Evolutionary conservation across 2,329 filamentous ascomycete genomes (phyloP).

Genomic region (Aspergillus arachidicola): DNA sequence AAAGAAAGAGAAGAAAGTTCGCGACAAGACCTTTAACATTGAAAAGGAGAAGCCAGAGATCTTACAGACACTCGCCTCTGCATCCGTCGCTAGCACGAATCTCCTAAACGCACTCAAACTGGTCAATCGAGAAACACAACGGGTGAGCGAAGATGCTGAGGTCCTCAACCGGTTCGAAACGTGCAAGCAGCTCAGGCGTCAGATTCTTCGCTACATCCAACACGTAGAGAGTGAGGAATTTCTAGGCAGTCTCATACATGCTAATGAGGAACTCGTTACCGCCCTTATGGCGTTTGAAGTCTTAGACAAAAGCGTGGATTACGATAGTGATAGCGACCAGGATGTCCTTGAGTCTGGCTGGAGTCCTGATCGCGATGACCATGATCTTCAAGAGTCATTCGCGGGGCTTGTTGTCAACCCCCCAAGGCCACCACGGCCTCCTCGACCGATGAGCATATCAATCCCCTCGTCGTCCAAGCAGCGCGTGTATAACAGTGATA

Average conservation of each 20-base stretch:
- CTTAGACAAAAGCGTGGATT: conserved; percentile 67
- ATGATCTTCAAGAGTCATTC: conserved; percentile 32
- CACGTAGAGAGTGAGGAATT: conserved; percentile 88
- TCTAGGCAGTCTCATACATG: conserved; percentile 85
- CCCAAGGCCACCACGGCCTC: conserved; percentile 50
- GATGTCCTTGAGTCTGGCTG: conserved; percentile 46
- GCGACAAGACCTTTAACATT: conserved; percentile 70
- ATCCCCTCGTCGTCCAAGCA: conserved; percentile 23
- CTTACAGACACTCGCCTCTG: conserved; percentile 83
- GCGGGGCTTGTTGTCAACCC: conserved; percentile 39
- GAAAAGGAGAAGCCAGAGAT: conserved; percentile 86
- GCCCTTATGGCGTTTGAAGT: conserved; percentile 94
- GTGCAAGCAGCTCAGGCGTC: conserved; percentile 82
- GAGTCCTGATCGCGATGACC: conserved; percentile 29
- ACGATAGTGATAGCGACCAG: conserved; percentile 67
- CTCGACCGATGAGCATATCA: conserved; percentile 62
- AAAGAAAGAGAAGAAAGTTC: conserved; percentile 50
- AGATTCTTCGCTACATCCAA: conserved; percentile 90
- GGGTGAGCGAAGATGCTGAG: conserved; percentile 79
- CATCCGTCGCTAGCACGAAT: conserved; percentile 88
- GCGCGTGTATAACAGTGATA: conserved; percentile 55
- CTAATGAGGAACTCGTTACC: conserved; percentile 93
- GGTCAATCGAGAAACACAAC: conserved; percentile 86
- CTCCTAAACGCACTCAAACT: conserved; percentile 82
- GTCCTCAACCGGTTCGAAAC: conserved; percentile 78